Evolutionary conservation across 2,329 filamentous ascomycete species (phyloP), one percentile per base, ranked within the genome.

Genomic region (Apiospora saccharicola): DNA sequence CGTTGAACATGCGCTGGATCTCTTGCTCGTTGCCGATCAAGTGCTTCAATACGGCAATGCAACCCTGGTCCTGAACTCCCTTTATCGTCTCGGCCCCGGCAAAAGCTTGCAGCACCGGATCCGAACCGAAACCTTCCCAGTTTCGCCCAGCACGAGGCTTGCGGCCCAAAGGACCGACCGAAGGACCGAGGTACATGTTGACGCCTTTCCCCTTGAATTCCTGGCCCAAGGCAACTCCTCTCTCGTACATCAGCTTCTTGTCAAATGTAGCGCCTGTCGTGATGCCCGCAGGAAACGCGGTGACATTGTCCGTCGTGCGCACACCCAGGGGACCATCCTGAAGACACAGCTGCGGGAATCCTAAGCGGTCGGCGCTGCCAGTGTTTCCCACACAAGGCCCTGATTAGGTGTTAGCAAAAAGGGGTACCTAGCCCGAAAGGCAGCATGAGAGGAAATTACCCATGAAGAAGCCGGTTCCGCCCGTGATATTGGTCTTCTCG

Each of bases 231-330:
- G 90, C 92, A 19, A 90, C 88, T 2, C 89, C 93, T 41, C 93
- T 88, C 70, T 88, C 85, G 75, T 92, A 91, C 81, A 94, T 91
- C 69, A 94, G 83, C 22, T 88, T 84, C 82, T 94, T 95, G 81
- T 93, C 91, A 79, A 90, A 95, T 0, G 93, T 94, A 2, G 92
- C 92, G 24, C 92, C 93, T 1, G 88, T 89, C 0, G 92, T 94
- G 76, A 96, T 93, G n/a, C 93, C 93, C 12, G 93, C 88, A 0
- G 94, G 93, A 76, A 96, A 96, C 0, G 90, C 92, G 0, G 93
- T 95, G 70, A 91, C 90, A 73, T 93, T 90, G 75, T 95, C 92
- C 0, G 92, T 90, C n/a, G 89, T 89, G 41, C 92, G 89, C 19
- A 96, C 85, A 1, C 94, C 93, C 46, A 92, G 84, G 1, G 92